Evolutionary conservation across 2,329 filamentous ascomycete species (phyloP).

Genomic region (Clarireedia sp.): DNA sequence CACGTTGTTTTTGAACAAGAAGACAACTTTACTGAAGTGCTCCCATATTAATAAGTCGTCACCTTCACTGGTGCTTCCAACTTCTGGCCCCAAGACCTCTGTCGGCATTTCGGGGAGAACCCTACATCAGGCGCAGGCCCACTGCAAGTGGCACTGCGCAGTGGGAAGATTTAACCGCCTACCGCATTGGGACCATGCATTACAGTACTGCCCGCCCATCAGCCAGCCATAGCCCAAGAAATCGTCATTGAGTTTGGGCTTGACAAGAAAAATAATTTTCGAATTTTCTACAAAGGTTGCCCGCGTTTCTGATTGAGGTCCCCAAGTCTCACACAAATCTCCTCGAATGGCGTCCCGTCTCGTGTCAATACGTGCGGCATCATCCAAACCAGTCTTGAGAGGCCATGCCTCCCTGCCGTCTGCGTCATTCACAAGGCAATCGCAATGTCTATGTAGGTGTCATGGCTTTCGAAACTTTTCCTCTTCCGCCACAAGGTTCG

Average conservation of each 20-base stretch:
- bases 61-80: too few species aligned
- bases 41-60: too few species aligned
- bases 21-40: too few species aligned
- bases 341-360: conserved; percentile 1
- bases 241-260: background rate
- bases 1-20: too few species aligned
- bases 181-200: background rate
- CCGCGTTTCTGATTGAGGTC: too few species aligned
- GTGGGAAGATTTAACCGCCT: background rate
- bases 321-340: too few species aligned
- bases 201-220: background rate
- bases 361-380: background rate
- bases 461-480: conserved; percentile 23
- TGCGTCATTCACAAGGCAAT: conserved; percentile 7
- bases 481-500: conserved; percentile 18
- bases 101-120: too few species aligned
- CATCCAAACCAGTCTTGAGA: background rate
- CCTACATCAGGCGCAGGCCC: too few species aligned
- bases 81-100: too few species aligned
- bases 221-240: background rate
- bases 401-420: background rate
- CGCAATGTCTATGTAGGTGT: conserved; percentile 15
- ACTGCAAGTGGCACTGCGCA: too few species aligned
- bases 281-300: too few species aligned
- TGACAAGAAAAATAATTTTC: too few species aligned